Evolutionary conservation across 2,329 filamentous ascomycete genomes (phyloP).

Genomic region (Penicillium sp.): DNA sequence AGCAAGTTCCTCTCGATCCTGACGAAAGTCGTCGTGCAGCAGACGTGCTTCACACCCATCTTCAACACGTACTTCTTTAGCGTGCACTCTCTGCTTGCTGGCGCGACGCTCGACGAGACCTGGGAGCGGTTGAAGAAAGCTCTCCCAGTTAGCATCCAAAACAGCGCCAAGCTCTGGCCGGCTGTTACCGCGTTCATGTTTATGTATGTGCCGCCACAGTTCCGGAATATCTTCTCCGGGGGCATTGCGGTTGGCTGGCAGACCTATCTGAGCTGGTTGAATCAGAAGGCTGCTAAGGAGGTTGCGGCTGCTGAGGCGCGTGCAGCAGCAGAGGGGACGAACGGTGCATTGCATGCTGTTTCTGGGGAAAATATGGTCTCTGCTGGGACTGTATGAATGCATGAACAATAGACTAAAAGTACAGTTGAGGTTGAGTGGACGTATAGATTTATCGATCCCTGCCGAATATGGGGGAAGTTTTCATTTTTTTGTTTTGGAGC

Average conservation of each 20-base stretch:
- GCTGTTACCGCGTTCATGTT: constrained; percentile 83
- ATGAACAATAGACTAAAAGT: background rate
- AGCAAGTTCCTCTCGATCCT: constrained; percentile 68
- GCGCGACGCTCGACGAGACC: constrained; percentile 62
- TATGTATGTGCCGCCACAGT: constrained; percentile 75
- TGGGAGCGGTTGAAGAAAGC: constrained; percentile 70
- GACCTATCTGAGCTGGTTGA: constrained; percentile 81
- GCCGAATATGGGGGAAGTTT: background rate
- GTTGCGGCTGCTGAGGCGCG: constrained; percentile 41
- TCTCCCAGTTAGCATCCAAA: constrained; percentile 72
- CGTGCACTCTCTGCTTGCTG: constrained; percentile 71
- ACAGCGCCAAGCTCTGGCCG: constrained; percentile 86
- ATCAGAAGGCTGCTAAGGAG: constrained; percentile 66
- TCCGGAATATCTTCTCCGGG: constrained; percentile 75
- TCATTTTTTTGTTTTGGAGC: constrained; percentile 1
- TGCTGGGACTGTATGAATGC: constrained; percentile 15
- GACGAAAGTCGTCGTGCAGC: constrained; percentile 77
- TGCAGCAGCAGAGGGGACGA: constrained; percentile 15
- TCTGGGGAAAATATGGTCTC: constrained; percentile 17
- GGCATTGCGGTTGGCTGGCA: constrained; percentile 86
- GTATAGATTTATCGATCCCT: constrained; percentile 13
- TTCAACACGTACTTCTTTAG: constrained; percentile 85
- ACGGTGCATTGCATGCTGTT: constrained; percentile 11
- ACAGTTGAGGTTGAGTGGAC: background rate
- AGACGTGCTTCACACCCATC: constrained; percentile 73